Base-by-base conservation (phyloP, 139 green algal genomes). In the Desmodesmus armatus region DNA sequence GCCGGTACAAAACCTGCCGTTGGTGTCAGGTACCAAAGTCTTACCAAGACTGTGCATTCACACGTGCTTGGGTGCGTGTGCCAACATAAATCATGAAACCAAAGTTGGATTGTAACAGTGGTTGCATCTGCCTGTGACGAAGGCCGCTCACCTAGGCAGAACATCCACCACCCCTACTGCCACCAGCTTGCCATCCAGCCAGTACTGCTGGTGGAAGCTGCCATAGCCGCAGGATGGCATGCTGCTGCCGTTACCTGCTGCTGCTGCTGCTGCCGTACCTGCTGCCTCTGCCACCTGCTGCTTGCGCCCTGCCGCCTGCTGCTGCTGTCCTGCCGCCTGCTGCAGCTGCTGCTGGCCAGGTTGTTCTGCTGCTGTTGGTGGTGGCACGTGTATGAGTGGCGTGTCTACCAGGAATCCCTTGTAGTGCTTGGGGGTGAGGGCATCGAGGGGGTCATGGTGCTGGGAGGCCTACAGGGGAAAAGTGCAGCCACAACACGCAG, bases 131-230 rank as follows among this genome's bases (percentile, higher is more conserved):
- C 13, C 47, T 58, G 13, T 58, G 47, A 58, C 17, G 47, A 58
- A 15, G 47, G 29, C 58, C 4, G 37, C 63, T 31, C 43, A 84
- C 78, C 78, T 84, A 27, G 96, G 95, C 84, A 99, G 90, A 11
- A 99, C 72, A 78, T 99, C 97, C 63, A 99, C 90, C 78, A 99
- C 96, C 0, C 94, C 94, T 60, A 99, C 96, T 0, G 97, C 97
- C 11, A 98, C 84, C 49, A 99, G 92, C 67, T 72, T 41, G 91
- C 92, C 96, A 58, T 98, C 94, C 11, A 99, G 85, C 87, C 97
- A 94, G 87, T 99, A 99, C 89, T 99, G 96, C 90, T 98, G 94
- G 89, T 99, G 97, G 88, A 98, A 98, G 65, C 92, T 92, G 47
- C 96, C 96, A 75, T 96, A 98, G 37, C 93, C 93, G 70, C 84